Evolutionary conservation across 1,284 basidiomycete genomes (phyloP).

Genomic region (Puccinia polysora): DNA sequence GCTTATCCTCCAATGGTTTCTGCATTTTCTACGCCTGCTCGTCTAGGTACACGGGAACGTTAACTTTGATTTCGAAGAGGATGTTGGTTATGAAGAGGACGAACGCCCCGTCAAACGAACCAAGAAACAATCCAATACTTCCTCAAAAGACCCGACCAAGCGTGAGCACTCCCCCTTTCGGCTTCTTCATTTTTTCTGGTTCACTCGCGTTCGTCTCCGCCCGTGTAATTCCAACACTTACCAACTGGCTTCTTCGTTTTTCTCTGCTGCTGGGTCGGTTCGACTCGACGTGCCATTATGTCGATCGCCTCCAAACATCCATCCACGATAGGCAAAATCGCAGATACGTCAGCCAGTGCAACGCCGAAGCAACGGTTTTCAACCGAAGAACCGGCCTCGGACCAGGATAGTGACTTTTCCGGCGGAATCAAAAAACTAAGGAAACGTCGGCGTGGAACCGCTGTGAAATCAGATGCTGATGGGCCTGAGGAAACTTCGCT

Average conservation of each 20-base stretch:
- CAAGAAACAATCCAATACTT: constrained; percentile 33
- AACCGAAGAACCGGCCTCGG: constrained; percentile 47
- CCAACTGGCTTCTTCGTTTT: background rate
- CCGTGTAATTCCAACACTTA: background rate
- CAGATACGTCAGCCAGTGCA: constrained; percentile 6
- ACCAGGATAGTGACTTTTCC: constrained; percentile 36
- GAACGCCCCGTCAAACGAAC: constrained; percentile 23
- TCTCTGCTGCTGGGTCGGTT: background rate
- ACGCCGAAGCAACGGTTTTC: constrained; percentile 44
- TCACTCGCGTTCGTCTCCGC: too few species aligned
- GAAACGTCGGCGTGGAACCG: constrained; percentile 29
- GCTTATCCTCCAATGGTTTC: background rate
- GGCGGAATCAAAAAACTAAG: background rate
- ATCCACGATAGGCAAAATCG: constrained; percentile 12
- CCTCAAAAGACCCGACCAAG: constrained; percentile 8
- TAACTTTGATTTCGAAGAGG: constrained; percentile 13
- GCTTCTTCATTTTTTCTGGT: too few species aligned
- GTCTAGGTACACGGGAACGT: constrained; percentile 5
- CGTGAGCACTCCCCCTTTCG: too few species aligned
- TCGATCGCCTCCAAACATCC: background rate
- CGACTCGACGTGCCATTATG: background rate
- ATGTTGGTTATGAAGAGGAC: constrained; percentile 16
- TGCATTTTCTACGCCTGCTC: background rate
- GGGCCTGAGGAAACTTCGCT: constrained; percentile 44
- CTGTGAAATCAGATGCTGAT: constrained; percentile 19